A percentile compares a stretch with the other conserved stretches of the same genome.
Conservation (phyloP, 108 stramenopile genomes). For the Conticribra weissflogii region DNA sequence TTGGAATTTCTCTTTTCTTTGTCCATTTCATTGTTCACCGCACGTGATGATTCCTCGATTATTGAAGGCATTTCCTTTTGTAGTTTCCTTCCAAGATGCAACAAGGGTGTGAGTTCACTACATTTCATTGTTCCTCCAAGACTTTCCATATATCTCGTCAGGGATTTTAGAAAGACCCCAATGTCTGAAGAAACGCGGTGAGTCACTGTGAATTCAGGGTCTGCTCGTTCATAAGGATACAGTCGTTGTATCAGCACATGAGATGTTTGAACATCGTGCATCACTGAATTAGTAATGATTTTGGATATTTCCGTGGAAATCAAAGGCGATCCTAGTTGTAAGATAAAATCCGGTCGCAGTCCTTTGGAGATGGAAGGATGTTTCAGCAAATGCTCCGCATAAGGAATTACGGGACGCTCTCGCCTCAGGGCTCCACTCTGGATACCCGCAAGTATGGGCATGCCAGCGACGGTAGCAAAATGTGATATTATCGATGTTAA, state of each 20-base stretch:
- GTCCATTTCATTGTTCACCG: neutral
- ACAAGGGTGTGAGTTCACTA: constrained; percentile 67
- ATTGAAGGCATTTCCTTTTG: constrained; percentile 63
- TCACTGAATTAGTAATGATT: constrained; percentile 52
- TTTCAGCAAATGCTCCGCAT: constrained; percentile 83
- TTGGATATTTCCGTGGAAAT: constrained; percentile 78
- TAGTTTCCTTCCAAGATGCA: constrained; percentile 61
- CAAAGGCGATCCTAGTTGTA: constrained; percentile 87
- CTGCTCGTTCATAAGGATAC: constrained; percentile 64
- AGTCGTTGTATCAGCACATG: constrained; percentile 78
- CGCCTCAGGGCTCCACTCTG: constrained; percentile 68
- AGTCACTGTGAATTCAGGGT: constrained; percentile 73
- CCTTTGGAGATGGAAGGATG: constrained; percentile 58
- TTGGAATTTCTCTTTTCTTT: neutral
- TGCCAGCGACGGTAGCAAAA: constrained; percentile 70
- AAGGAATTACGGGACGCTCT: constrained; percentile 66
- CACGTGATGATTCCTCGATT: constrained; percentile 49
- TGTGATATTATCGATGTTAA: constrained; percentile 54
- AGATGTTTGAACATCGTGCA: constrained; percentile 17
- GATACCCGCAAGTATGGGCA: constrained; percentile 80
- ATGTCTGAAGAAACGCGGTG: constrained; percentile 65
- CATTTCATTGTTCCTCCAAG: constrained; percentile 2
- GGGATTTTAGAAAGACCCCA: constrained; percentile 45
- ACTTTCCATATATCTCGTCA: constrained; percentile 19
- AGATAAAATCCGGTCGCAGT: constrained; percentile 82